These are phyloP conservation scores for Butyriboletus loyo DNA, from an alignment of 768 basidiomycete genomes.

Conservation along the genomic window DNA sequence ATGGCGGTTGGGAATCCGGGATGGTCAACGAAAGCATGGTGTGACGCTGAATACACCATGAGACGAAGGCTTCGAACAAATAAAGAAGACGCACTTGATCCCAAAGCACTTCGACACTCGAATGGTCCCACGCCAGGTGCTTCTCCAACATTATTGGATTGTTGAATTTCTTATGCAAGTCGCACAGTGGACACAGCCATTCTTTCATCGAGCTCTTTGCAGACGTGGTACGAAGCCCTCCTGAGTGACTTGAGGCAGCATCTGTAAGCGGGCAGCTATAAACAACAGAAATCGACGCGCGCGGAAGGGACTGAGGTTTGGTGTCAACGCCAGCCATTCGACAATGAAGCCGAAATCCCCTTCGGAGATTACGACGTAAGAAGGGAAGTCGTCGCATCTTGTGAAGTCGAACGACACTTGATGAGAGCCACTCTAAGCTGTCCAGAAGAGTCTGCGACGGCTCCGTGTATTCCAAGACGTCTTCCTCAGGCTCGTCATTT, in stretches of 20 bases:
- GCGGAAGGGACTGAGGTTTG: constrained; percentile 17
- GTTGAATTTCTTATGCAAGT: constrained; percentile 40
- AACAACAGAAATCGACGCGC: constrained; percentile 23
- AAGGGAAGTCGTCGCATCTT: constrained; percentile 49
- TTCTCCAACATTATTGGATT: constrained; percentile 41
- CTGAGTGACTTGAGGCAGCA: constrained; percentile 5
- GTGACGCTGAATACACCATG: constrained; percentile 10
- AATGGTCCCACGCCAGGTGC: constrained; percentile 53
- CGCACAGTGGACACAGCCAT: constrained; percentile 58
- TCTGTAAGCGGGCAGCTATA: constrained; percentile 14
- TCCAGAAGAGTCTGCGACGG: constrained; percentile 36
- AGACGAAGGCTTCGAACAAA: neutral
- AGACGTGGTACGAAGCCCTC: constrained; percentile 5
- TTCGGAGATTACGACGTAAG: constrained; percentile 48
- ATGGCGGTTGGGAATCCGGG: constrained; percentile 6
- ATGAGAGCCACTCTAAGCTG: constrained; percentile 33
- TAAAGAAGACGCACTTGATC: constrained; percentile 19
- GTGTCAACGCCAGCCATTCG: constrained; percentile 34
- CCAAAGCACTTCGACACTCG: constrained; percentile 40
- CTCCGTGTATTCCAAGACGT: neutral
- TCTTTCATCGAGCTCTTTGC: constrained; percentile 28
- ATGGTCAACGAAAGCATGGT: constrained; percentile 16
- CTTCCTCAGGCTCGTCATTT: constrained; percentile 6
- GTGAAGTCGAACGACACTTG: constrained; percentile 37
- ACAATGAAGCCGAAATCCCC: constrained; percentile 48